Percentiles rank a stretch among this genome's conserved stretches.
Evolutionary conservation across 192 early-diverging fungal genomes (phyloP).

Genomic region (Coemansia pectinata): DNA sequence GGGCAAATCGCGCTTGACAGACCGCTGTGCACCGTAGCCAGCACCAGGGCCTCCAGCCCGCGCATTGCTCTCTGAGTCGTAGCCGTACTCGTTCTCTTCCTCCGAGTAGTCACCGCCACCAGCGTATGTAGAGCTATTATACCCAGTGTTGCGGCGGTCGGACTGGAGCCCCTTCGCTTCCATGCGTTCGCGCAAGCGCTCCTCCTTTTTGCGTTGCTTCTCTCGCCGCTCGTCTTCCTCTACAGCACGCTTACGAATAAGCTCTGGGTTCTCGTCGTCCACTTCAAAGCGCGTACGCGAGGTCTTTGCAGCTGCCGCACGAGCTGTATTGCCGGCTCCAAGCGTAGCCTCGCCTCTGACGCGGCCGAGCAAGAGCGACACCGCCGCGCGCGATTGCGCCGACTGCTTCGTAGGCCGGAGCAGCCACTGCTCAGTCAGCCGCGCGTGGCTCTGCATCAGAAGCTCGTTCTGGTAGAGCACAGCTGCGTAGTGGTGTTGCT

Average conservation of each 20-base stretch:
- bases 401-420: slow-evolving; percentile 30
- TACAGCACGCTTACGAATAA: slow-evolving; percentile 33
- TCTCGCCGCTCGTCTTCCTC: slow-evolving; percentile 46
- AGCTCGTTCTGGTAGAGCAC: slow-evolving; percentile 33
- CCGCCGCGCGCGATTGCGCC: slow-evolving; percentile 20
- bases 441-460: slow-evolving; percentile 44
- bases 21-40: slow-evolving; percentile 9
- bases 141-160: slow-evolving; percentile 9
- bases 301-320: slow-evolving; percentile 13
- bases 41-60: neutral
- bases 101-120: slow-evolving; percentile 39
- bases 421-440: slow-evolving; percentile 44
- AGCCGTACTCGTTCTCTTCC: slow-evolving; percentile 19
- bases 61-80: slow-evolving; percentile 9
- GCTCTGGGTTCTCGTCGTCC: slow-evolving; percentile 45
- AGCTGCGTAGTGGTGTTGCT: slow-evolving; percentile 30
- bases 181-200: slow-evolving; percentile 37
- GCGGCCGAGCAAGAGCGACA: slow-evolving; percentile 14
- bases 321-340: neutral
- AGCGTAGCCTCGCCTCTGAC: neutral
- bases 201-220: slow-evolving; percentile 44
- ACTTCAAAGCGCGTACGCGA: slow-evolving; percentile 44
- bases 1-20: slow-evolving; percentile 6
- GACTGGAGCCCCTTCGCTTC: slow-evolving; percentile 31
- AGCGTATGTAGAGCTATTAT: slow-evolving; percentile 2